Conservation (phyloP, 768 basidiomycete species). For the Myochromella boudieri region DNA sequence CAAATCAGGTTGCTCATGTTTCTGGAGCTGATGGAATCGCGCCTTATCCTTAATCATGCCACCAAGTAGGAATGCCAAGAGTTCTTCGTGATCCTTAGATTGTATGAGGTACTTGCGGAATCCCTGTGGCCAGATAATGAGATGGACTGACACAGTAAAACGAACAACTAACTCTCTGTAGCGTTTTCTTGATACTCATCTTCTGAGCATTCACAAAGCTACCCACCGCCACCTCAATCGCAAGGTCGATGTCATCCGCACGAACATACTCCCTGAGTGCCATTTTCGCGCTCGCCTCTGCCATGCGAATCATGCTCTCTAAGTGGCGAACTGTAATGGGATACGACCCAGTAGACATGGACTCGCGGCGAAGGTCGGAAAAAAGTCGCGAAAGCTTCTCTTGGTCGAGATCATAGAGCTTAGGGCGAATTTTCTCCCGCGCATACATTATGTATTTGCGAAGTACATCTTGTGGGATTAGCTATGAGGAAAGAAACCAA, state of each 20-base stretch:
- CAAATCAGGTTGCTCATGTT: constrained; percentile 73
- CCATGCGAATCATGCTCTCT: constrained; percentile 99
- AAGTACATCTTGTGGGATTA: constrained; percentile 95
- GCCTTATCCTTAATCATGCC: constrained; percentile 92
- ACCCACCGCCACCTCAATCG: constrained; percentile 92
- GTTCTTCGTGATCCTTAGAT: constrained; percentile 93
- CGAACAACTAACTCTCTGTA: constrained; percentile 74
- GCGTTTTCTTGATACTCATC: constrained; percentile 96
- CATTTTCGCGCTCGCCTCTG: constrained; percentile 99
- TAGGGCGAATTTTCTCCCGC: constrained; percentile 87
- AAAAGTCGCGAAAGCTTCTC: constrained; percentile 95
- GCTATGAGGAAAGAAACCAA: constrained; percentile 40
- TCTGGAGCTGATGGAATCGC: constrained; percentile 76
- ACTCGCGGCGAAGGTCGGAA: constrained; percentile 93
- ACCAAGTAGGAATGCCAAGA: constrained; percentile 92
- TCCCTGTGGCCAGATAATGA: constrained; percentile 46
- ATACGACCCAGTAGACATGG: constrained; percentile 95
- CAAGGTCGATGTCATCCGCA: constrained; percentile 93
- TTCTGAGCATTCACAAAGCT: constrained; percentile 98
- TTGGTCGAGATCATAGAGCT: constrained; percentile 92
- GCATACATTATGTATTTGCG: constrained; percentile 99
- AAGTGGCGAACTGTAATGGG: constrained; percentile 97
- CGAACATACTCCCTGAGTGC: constrained; percentile 94
- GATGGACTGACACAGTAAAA: background rate
- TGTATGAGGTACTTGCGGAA: constrained; percentile 98